Base-by-base conservation (phyloP, 2,329 filamentous ascomycete genomes). In the Thielaviopsis ethacetica region DNA sequence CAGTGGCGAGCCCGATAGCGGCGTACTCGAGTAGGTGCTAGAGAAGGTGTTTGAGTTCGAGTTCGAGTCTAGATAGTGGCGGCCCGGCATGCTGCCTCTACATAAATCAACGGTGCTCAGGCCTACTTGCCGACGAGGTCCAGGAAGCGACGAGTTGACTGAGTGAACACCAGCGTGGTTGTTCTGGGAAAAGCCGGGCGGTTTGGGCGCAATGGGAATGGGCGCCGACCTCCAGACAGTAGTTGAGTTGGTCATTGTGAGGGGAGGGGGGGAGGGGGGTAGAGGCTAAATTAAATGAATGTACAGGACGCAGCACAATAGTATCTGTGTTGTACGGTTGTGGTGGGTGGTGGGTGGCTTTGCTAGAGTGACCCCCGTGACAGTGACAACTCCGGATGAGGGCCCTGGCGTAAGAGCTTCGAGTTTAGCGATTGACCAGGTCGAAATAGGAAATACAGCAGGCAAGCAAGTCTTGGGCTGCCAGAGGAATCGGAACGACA, bases 121-220 rank as follows among this genome's bases (percentile, higher is more conserved):
- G 67, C 73, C 76, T 65, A 74, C 72, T 64, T 76, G 76, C 63
- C 73, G 75, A 24, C 53, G 55, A 38, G 51, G 54, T 34, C 57
- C 59, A 49, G 62, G 61, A 21, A 60, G 34, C 9, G 62, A 57
- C 24, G 56, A 59, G 49, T 59, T 56, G 54, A 58, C 34, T 73
- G 64, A 70, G 70, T 63, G 67, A 72, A 63, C 67, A 71, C 64
- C 70, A 69, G 68, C 44, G 67, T 67, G 62, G 67, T 73, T 47
- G 41, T 47, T 47, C 41, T 47, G 41, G 17, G 41, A 47, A 47
- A 47, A 58, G 19, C 59, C 59, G 62, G 76, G 73, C 62, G 78
- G 78, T 68, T 82, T 82, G 64, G 81, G 79, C 63, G 81, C 81
- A 68, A 84, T 84, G 68, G 81, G 77, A 68, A 84, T 84, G 65